phyloP scores from a whole-genome alignment of 371 early-diverging fungal genomes.

The Actinomortierella ambigua region DNA sequence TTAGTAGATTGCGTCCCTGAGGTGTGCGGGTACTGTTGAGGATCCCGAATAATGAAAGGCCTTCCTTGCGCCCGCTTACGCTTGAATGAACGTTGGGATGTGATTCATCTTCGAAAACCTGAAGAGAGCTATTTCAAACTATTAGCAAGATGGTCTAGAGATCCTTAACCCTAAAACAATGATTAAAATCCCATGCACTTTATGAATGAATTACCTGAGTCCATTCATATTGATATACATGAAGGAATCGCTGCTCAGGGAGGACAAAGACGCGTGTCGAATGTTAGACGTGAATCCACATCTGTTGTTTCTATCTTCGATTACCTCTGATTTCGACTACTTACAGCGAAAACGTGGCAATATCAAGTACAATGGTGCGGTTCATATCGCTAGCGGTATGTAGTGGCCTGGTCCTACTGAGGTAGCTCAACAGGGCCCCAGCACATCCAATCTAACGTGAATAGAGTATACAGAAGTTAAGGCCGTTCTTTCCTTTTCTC shows the following conservation, averaged over 20 bases:
- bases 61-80: conserved; percentile 58
- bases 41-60: conserved; percentile 70
- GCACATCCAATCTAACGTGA: conserved; percentile 66
- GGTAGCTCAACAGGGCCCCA: conserved; percentile 62
- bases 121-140: conserved; percentile 57
- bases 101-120: conserved; percentile 68
- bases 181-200: too few species aligned
- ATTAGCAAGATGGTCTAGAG: too few species aligned
- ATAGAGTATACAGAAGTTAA: not conserved
- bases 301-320: conserved; percentile 18
- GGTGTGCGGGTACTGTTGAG: conserved; percentile 66
- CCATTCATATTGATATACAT: conserved; percentile 66
- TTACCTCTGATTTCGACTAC: conserved; percentile 10
- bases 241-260: conserved; percentile 40
- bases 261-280: not conserved
- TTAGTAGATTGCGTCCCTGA: conserved; percentile 57
- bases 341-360: conserved; percentile 37
- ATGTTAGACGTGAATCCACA: not conserved
- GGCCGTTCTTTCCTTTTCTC: not conserved
- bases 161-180: too few species aligned
- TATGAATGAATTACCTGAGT: conserved; percentile 46
- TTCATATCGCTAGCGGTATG: conserved; percentile 26
- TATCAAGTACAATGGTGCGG: conserved; percentile 12
- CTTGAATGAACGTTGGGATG: conserved; percentile 71
- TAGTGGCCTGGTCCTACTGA: conserved; percentile 46